Percentiles rank a stretch among this genome's conserved stretches.
Evolutionary conservation across 768 basidiomycete species (phyloP).

Genomic region (Mycena epipterygia): DNA sequence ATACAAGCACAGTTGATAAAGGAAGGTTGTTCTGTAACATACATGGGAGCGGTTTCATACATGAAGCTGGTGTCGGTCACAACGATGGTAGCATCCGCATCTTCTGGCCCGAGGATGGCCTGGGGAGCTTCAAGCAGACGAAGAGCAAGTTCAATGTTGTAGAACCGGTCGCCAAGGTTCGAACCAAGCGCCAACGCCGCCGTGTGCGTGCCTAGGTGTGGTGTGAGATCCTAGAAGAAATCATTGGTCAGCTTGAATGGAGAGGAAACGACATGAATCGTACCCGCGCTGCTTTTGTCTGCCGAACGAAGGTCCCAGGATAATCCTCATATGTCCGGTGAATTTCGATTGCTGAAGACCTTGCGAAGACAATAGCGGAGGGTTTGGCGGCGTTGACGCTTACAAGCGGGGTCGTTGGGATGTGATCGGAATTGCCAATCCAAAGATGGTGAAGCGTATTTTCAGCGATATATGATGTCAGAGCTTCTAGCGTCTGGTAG

Average conservation of each 20-base stretch:
- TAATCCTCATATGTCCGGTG: constrained; percentile 59
- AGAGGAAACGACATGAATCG: background rate
- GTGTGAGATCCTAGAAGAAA: background rate
- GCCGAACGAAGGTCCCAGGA: constrained; percentile 32
- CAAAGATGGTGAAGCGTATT: constrained; percentile 53
- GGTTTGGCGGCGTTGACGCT: constrained; percentile 79
- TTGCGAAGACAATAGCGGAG: constrained; percentile 75
- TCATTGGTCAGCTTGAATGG: background rate
- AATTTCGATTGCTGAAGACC: constrained; percentile 74
- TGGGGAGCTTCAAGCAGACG: constrained; percentile 72
- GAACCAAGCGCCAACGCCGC: constrained; percentile 89
- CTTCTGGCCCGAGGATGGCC: constrained; percentile 42
- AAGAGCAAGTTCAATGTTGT: constrained; percentile 85
- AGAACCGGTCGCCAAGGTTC: constrained; percentile 90
- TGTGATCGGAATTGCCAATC: constrained; percentile 29
- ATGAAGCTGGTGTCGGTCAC: constrained; percentile 81
- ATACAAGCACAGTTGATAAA: constrained; percentile 95
- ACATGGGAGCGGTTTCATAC: constrained; percentile 97
- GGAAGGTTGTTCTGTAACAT: constrained; percentile 88
- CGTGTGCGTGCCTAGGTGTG: constrained; percentile 28
- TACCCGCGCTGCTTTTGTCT: background rate
- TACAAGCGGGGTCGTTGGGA: constrained; percentile 45
- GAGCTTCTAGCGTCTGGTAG: constrained; percentile 78
- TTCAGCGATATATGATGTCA: constrained; percentile 69
- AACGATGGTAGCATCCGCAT: constrained; percentile 58